These are phyloP conservation scores for Xylariaceae sp. DNA, from an alignment of 2,329 filamentous ascomycete genomes.

Conservation along the genomic window DNA sequence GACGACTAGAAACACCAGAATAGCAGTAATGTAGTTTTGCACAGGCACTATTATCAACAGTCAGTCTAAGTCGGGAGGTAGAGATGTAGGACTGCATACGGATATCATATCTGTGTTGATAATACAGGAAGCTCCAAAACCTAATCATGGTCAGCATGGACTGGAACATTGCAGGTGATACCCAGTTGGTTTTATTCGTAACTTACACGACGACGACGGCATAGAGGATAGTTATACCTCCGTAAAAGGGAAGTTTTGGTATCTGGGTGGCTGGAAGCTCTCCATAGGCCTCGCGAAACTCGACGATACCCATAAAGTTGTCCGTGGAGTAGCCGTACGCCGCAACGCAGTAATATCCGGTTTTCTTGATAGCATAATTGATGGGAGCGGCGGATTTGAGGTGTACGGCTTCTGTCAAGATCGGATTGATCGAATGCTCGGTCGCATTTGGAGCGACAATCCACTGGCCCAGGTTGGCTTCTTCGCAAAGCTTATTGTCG, in stretches of 20 bases:
- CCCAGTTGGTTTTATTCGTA: background rate
- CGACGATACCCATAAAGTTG: slow-evolving; percentile 74
- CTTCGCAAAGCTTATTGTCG: slow-evolving; percentile 63
- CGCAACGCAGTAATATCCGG: slow-evolving; percentile 92
- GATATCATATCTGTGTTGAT: slow-evolving; percentile 89
- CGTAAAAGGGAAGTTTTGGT: slow-evolving; percentile 94
- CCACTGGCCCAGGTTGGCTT: slow-evolving; percentile 76
- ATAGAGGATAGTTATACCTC: slow-evolving; percentile 88
- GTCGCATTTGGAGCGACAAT: slow-evolving; percentile 73
- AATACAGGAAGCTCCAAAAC: slow-evolving; percentile 93
- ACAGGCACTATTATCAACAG: slow-evolving; percentile 64
- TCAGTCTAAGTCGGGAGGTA: background rate
- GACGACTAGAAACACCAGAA: slow-evolving; percentile 85
- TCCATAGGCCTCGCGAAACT: slow-evolving; percentile 93
- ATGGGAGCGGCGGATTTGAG: slow-evolving; percentile 68
- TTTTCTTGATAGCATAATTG: slow-evolving; percentile 80
- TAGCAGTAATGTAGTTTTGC: slow-evolving; percentile 98
- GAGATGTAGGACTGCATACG: slow-evolving; percentile 42
- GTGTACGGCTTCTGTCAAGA: slow-evolving; percentile 76
- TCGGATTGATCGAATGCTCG: slow-evolving; percentile 61
- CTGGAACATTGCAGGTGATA: background rate
- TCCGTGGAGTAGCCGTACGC: slow-evolving; percentile 63
- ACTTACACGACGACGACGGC: slow-evolving; percentile 70
- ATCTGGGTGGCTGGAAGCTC: slow-evolving; percentile 94
- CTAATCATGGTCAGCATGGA: slow-evolving; percentile 34